Base-by-base conservation (phyloP, 768 basidiomycete species). In the Suillus luteus region DNA sequence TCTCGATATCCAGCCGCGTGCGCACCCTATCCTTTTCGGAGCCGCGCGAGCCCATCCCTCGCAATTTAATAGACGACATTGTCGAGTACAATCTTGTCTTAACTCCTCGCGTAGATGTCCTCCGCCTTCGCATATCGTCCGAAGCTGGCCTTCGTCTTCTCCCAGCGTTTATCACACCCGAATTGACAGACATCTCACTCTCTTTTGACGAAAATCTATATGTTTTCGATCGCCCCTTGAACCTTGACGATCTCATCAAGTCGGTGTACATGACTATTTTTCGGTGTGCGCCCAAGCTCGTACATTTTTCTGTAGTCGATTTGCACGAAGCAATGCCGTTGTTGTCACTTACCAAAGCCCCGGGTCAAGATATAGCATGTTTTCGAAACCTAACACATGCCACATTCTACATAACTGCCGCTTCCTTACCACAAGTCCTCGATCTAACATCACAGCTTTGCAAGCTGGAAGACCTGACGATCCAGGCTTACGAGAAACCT, bases 121-220 rank as follows among this genome's bases (percentile, higher is more conserved):
- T 58, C 17, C 57, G 38, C 17, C 19, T 58, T 58, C 19, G 17
- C 17, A 41, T 58, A 58, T 58, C 40, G 3, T 58, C 57, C 40
- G 40, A 58, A 24, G 24, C 57, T n/a, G 57, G 57, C 27, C 57
- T 58, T 19, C 40, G 57, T 31, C 57, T 58, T 58, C 57, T 58
- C 24, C 57, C 57, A 12, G 38, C 57, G 5, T 38, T 58, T 4
- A 22, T 58, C 38, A 41, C 57, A 19, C 37, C 57, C 10, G 57
- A 58, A 41, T 31, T 41, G 40, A 58, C 24, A 40, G 57, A 58
- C 17, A 58, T 58, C 10, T 58, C 57, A 1, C 24, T 58, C 24
- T 41, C 57, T 43, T 19, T 58, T 11, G 38, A 58, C 11, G 57
- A 58, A 41, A 27, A 41, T 41, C 5, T 58, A 7, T 58, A 58